These are phyloP conservation scores for Plectosphaerella sp. DNA, from an alignment of 2,329 filamentous ascomycete genomes.

Conservation along the genomic window DNA sequence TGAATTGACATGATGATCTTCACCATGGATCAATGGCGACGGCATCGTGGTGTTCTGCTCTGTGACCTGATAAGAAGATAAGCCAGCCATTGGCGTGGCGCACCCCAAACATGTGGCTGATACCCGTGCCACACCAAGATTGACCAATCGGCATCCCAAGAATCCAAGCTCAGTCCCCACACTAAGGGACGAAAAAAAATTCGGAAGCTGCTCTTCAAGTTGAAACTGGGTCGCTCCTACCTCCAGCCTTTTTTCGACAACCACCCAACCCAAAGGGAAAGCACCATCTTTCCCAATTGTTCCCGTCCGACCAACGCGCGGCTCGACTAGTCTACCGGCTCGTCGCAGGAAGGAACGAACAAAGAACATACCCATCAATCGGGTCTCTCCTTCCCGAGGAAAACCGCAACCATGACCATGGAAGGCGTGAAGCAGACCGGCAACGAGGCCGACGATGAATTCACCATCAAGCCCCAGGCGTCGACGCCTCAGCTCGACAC, in stretches of 20 bases:
- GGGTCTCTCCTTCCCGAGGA: slow-evolving; percentile 3
- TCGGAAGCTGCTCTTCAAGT: slow-evolving; percentile 9
- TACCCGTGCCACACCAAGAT: neutral
- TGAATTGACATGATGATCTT: too few species aligned
- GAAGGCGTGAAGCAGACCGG: slow-evolving; percentile 31
- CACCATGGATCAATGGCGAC: neutral
- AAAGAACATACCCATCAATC: neutral
- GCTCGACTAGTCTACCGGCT: neutral
- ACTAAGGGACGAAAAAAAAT: slow-evolving; percentile 15
- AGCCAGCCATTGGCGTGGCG: neutral
- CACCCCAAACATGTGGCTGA: slow-evolving; percentile 4
- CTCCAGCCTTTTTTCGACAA: neutral
- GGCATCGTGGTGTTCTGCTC: neutral
- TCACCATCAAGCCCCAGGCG: slow-evolving; percentile 89
- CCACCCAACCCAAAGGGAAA: neutral
- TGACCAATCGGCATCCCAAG: neutral
- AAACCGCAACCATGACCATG: slow-evolving; percentile 35
- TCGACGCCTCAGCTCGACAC: slow-evolving; percentile 75
- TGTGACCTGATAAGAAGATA: neutral
- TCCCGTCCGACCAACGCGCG: neutral
- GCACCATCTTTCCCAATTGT: neutral
- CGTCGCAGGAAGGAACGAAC: slow-evolving; percentile 1
- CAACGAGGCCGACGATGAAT: slow-evolving; percentile 57
- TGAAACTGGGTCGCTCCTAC: neutral
- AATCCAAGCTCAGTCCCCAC: slow-evolving; percentile 12